These are phyloP conservation scores for Globisporangium acanthophoron DNA, from an alignment of 352 stramenopile genomes.

Conservation along the genomic window DNA sequence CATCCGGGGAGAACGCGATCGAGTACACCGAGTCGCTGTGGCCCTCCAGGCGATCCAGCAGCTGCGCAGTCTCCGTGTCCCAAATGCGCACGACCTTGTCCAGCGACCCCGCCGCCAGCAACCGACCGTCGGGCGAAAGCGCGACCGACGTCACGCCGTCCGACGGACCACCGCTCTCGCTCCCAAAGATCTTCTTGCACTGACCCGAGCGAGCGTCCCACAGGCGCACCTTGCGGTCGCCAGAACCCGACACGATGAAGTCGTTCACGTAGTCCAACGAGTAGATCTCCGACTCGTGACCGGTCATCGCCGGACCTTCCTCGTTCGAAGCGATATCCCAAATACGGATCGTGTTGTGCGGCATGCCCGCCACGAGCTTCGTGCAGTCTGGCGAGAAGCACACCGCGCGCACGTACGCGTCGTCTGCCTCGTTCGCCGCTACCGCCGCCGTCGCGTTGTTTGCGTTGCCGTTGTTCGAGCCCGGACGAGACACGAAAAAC, in stretches of 20 bases:
- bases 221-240: conserved; percentile 76
- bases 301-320: conserved; percentile 73
- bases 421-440: conserved; percentile 64
- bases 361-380: conserved; percentile 85
- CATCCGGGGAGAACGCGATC: conserved; percentile 82
- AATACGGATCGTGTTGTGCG: conserved; percentile 83
- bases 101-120: conserved; percentile 71
- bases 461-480: conserved; percentile 32
- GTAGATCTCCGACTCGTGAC: conserved; percentile 86
- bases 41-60: conserved; percentile 76
- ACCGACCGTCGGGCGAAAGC: conserved; percentile 66
- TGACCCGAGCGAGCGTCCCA: conserved; percentile 79
- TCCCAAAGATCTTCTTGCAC: conserved; percentile 84
- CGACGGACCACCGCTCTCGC: conserved; percentile 68
- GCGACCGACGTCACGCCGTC: conserved; percentile 82
- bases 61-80: conserved; percentile 76
- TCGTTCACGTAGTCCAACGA: conserved; percentile 84
- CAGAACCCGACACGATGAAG: conserved; percentile 82
- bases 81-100: conserved; percentile 87
- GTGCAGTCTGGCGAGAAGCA: conserved; percentile 83
- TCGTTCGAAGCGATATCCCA: conserved; percentile 87
- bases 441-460: conserved; percentile 21
- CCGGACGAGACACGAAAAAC: conserved; percentile 69
- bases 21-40: conserved; percentile 87
- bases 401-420: conserved; percentile 78